Evolutionary conservation across 441 rosid genomes (phyloP), one percentile per base, ranked within the genome.

Genomic region (Raphanus hybrid): DNA sequence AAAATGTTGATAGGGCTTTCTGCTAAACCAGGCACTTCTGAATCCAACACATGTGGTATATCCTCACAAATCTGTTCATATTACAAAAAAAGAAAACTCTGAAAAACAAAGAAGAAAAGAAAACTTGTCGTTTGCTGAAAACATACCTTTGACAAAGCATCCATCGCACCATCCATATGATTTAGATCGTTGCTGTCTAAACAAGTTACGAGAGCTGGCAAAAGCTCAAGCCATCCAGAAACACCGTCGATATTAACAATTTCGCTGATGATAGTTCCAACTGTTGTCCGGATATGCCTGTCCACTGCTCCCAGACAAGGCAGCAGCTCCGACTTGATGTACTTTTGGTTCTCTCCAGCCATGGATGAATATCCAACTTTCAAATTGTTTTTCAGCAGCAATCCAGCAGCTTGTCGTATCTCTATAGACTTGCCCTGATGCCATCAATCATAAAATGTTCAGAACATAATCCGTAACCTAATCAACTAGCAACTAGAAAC

Each of bases 81-180:
- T 39, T 12, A 67, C 32, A 20, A 75, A 70, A 29, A 23, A 12
- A 20, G 16, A 74, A 69, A 18, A 16, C 6, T 12, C 27, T 3
- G 12, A 50, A 48, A 23, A 70, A 8, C 43, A 37, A 37, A 37
- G 3, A 34, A 39, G 48, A 58, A 37, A 52, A 69, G 10, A 7
- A 8, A 41, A 69, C 20, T 8, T 29, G 34, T 29, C 32, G 61
- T 39, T 26, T 75, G 52, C 61, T 23, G 60, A 55, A 16, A 29
- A 35, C 70, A 77, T 85, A 97, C 99, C 99, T 97, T 97, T 32
- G 97, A 94, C 84, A 94, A 84, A 15, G 99, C 97, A 88, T 97
- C 99, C 97, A 97, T 92, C 0, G 99, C 98, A 70, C 99, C 99
- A 80, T 97, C 99, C 98, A 92, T 94, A 74, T 91, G 98, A 89